phyloP scores from a whole-genome alignment of 345 rosid genomes.

The Crucihimalaya himalaica region DNA sequence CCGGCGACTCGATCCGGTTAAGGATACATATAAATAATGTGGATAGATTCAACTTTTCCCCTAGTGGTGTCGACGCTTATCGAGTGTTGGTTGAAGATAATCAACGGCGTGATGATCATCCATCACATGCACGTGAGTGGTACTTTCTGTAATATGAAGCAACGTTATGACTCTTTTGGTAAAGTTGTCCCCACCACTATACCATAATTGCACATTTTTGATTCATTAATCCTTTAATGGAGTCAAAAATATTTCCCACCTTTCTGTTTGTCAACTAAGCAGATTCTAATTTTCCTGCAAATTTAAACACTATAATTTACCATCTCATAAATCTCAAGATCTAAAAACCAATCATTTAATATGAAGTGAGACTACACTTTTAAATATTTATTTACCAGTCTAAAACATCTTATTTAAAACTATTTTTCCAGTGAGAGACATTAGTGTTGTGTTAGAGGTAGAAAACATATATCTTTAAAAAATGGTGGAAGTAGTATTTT shows the following conservation, averaged over 20 bases:
- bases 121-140: conserved; percentile 42
- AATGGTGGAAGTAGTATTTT: background rate
- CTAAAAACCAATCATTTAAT: background rate
- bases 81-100: conserved; percentile 24
- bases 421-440: background rate
- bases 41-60: conserved; percentile 2
- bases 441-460: background rate
- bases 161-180: conserved; percentile 31
- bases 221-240: conserved; percentile 22
- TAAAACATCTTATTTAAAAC: background rate
- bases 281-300: background rate
- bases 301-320: background rate
- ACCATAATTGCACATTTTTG: conserved; percentile 41
- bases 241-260: background rate
- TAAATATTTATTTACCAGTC: too few relatives aligned
- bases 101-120: conserved; percentile 24
- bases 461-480: background rate
- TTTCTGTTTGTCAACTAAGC: conserved; percentile 29
- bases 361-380: background rate
- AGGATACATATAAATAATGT: background rate
- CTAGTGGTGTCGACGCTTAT: conserved; percentile 12
- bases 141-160: conserved; percentile 28
- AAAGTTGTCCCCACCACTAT: conserved; percentile 41
- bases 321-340: background rate
- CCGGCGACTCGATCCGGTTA: conserved; percentile 1